These are phyloP conservation scores for Withania somnifera DNA, from an alignment of 305 asterid species.

Conservation along the genomic window DNA sequence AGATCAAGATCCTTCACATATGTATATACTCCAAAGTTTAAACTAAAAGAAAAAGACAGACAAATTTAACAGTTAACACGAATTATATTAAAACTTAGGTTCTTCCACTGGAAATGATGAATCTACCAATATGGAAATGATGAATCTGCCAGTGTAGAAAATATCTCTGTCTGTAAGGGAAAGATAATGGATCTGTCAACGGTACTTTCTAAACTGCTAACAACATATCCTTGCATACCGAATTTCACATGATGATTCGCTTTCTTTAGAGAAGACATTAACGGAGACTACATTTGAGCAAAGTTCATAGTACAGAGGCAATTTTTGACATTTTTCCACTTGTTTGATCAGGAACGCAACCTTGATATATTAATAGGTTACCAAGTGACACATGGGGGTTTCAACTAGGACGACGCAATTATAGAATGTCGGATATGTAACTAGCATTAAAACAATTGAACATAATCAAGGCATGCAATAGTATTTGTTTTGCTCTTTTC, in stretches of 20 bases:
- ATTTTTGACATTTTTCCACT: no score
- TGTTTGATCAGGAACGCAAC: no score
- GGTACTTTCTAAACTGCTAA: neutral
- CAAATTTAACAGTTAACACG: neutral
- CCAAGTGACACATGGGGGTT: no score
- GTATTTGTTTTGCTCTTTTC: no score
- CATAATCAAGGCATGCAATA: no score
- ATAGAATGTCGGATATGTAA: no score
- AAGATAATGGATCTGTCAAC: neutral
- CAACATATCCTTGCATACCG: neutral
- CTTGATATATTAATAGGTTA: no score
- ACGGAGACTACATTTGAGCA: no score
- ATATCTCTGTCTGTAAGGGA: neutral
- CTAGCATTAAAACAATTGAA: no score
- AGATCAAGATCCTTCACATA: neutral
- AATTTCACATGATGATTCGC: neutral
- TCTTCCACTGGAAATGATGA: neutral
- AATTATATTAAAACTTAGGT: neutral
- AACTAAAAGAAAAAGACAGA: neutral
- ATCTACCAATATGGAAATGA: neutral
- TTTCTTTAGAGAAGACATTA: neutral
- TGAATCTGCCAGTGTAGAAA: no score
- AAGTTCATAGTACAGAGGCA: no score
- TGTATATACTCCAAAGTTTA: neutral
- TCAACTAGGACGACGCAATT: no score